A percentile compares a stretch with the other conserved stretches of the same genome.
Conservation (phyloP, 2,329 filamentous ascomycete species). For the Hortaea werneckii region DNA sequence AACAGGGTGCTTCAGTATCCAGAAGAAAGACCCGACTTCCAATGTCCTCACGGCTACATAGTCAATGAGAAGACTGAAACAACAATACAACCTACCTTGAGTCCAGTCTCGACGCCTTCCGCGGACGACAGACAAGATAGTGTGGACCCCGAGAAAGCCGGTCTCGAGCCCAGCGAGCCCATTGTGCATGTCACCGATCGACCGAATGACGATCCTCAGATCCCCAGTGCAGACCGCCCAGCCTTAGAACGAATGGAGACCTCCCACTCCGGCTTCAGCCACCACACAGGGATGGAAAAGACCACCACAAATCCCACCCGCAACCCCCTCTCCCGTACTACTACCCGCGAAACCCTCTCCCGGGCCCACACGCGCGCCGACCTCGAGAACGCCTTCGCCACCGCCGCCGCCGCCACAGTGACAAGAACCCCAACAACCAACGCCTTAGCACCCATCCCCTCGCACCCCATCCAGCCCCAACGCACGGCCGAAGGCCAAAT, state of each 20-base stretch:
- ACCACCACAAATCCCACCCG: constrained; percentile 5
- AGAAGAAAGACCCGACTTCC: constrained; percentile 48
- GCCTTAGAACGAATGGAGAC: constrained; percentile 10
- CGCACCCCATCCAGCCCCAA: constrained; percentile 35
- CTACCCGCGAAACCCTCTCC: constrained; percentile 28
- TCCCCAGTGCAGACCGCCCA: constrained; percentile 2
- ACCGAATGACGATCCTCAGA: background rate
- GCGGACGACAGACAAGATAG: constrained; percentile 1
- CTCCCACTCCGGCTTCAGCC: constrained; percentile 5
- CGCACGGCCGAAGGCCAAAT: constrained; percentile 42
- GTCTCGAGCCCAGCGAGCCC: constrained; percentile 10
- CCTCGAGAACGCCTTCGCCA: constrained; percentile 29
- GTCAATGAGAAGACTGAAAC: constrained; percentile 6
- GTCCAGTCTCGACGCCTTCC: background rate
- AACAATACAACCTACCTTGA: background rate
- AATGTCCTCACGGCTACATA: constrained; percentile 37
- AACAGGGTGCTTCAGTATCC: constrained; percentile 49
- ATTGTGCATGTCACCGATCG: background rate
- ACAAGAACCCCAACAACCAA: constrained; percentile 4
- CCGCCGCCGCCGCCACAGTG: constrained; percentile 23
- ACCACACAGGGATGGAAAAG: constrained; percentile 12
- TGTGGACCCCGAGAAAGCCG: constrained; percentile 24
- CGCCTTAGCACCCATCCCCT: constrained; percentile 18
- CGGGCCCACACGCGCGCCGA: constrained; percentile 29
- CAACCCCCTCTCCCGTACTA: constrained; percentile 20